Evolutionary conservation across 2,329 filamentous ascomycete genomes (phyloP), one percentile per base, ranked within the genome.

Genomic region (Botrytis fragariae): DNA sequence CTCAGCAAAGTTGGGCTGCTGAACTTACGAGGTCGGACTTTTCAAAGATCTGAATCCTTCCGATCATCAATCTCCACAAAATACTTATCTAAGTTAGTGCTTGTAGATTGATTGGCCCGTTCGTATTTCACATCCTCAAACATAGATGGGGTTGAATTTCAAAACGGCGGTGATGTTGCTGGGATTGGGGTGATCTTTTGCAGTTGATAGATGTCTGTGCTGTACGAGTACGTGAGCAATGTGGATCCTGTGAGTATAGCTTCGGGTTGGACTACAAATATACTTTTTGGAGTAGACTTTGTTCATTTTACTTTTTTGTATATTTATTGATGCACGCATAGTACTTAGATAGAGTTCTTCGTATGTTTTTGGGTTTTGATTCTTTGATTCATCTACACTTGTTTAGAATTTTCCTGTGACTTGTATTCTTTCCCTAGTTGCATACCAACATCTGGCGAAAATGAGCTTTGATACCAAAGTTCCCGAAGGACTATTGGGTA

Each of bases 111-210:
- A 65, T 65, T 48, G 44, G 63, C 25, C 22, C 12, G 29, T 32
- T 37, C 44, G 44, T 65, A 10, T 9, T 1, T n/a, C 61, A 25
- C 39, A 62, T 20, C 37, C 37, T 62, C 39, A 42, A 62, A 42
- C 5, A 18, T 37, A 37, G 22, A n/a, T 51, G 44, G 44, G 44
- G 32, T 16, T 39, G 20, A n/a, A n/a, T 51, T 45, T 35, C 45
- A n/a, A 37, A 54, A 68, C 32, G 25, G 32, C 35, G 25, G 14
- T 42, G 35, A 32, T 68, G 16, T 39, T 54, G 32, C 32, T 68
- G 64, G 64, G 64, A 42, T 54, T 12, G 42, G 35, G 62, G 32
- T 68, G 64, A 68, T 68, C 64, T 39, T 54, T 45, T 68, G 45
- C 35, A 68, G 45, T 39, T 54, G 22, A 54, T 32, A 25, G 22